Evolutionary conservation across 352 stramenopile species (phyloP).

Genomic region (Phytophthora boehmeriae): DNA sequence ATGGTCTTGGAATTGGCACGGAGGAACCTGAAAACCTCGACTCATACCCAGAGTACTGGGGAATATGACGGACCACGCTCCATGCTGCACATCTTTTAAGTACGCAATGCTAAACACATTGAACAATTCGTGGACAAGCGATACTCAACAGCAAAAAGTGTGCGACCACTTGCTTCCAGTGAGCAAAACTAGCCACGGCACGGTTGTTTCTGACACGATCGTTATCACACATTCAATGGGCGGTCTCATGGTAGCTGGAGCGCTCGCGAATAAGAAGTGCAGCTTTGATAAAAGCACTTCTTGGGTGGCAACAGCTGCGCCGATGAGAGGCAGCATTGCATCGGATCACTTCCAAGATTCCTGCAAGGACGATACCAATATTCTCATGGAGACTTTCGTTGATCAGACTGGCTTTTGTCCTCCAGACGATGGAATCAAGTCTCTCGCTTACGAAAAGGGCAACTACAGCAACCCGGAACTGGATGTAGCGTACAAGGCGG

Average conservation of each 20-base stretch:
- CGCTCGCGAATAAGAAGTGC: slow-evolving; percentile 23
- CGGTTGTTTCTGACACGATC: too few species aligned
- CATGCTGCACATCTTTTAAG: slow-evolving; percentile 27
- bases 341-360: neutral
- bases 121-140: slow-evolving; percentile 34
- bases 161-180: slow-evolving; percentile 29
- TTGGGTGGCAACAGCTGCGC: slow-evolving; percentile 35
- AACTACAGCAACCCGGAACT: slow-evolving; percentile 8
- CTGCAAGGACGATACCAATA: slow-evolving; percentile 13
- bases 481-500: slow-evolving; percentile 15
- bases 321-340: slow-evolving; percentile 16
- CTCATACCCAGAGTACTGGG: slow-evolving; percentile 11
- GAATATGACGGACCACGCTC: slow-evolving; percentile 17
- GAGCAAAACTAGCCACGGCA: slow-evolving; percentile 23
- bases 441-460: slow-evolving; percentile 36
- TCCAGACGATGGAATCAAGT: neutral
- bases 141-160: slow-evolving; percentile 30
- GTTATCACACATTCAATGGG: slow-evolving; percentile 29
- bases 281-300: slow-evolving; percentile 21
- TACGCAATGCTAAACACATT: slow-evolving; percentile 39
- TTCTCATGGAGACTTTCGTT: neutral
- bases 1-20: slow-evolving; percentile 19
- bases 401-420: neutral
- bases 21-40: slow-evolving; percentile 17
- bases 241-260: slow-evolving; percentile 20